A percentile compares a stretch with the other conserved stretches of the same genome.
Conservation (phyloP, 495 filamentous ascomycete genomes). For the Tuber umbilicatum region DNA sequence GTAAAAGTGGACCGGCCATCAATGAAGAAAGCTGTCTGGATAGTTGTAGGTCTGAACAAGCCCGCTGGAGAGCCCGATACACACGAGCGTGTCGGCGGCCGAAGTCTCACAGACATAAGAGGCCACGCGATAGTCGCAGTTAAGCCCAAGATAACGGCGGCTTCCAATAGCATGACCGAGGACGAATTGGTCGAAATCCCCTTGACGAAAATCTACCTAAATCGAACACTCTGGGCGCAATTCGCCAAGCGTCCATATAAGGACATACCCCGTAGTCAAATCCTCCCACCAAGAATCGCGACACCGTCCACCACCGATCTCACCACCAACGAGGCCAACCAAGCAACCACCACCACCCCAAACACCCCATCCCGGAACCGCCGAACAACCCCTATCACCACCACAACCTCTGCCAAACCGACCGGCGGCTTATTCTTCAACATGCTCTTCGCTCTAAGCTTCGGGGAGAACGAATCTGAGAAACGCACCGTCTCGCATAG, state of each 20-base stretch:
- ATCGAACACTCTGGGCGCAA: slow-evolving; percentile 38
- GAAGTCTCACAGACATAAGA: slow-evolving; percentile 24
- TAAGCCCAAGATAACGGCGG: slow-evolving; percentile 11
- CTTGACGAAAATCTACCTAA: slow-evolving; percentile 38
- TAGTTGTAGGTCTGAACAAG: slow-evolving; percentile 22
- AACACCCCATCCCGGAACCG: slow-evolving; percentile 16
- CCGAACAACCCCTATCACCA: slow-evolving; percentile 10
- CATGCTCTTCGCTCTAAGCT: slow-evolving; percentile 39
- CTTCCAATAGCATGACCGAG: background rate
- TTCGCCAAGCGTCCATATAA: slow-evolving; percentile 21
- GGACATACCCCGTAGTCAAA: background rate
- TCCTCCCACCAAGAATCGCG: background rate
- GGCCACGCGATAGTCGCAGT: slow-evolving; percentile 24
- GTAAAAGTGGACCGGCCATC: slow-evolving; percentile 30
- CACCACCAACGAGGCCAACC: background rate
- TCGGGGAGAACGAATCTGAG: slow-evolving; percentile 29
- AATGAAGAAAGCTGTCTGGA: slow-evolving; percentile 35
- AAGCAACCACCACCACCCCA: slow-evolving; percentile 12
- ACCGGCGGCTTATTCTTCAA: slow-evolving; percentile 24
- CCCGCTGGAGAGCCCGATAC: background rate
- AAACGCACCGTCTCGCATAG: slow-evolving; percentile 12
- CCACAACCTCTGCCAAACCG: background rate
- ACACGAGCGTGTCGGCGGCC: background rate
- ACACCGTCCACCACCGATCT: background rate
- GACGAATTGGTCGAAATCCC: slow-evolving; percentile 21